phyloP scores from a whole-genome alignment of 2,329 filamentous ascomycete species.

The Colletotrichum cordylinicola region DNA sequence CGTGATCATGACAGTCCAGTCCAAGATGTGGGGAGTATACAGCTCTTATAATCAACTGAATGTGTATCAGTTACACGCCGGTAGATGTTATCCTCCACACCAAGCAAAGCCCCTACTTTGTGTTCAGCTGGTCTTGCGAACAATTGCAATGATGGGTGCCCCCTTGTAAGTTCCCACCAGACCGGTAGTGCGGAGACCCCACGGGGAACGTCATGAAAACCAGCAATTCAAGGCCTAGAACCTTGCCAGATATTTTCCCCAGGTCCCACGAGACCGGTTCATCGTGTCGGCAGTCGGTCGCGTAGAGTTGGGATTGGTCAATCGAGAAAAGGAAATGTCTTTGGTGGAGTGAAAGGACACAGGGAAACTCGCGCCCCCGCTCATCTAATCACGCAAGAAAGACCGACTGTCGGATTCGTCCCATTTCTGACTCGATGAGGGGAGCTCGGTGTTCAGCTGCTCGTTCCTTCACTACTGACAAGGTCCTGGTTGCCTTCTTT shows the following conservation, averaged over 20 bases:
- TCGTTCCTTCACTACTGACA: neutral
- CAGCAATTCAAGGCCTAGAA: neutral
- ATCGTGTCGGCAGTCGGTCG: neutral
- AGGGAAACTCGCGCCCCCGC: neutral
- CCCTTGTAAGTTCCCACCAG: neutral
- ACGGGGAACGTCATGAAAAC: neutral
- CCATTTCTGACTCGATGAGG: neutral
- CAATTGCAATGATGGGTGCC: neutral
- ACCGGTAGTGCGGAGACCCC: neutral
- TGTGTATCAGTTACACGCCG: neutral
- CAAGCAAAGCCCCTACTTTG: neutral
- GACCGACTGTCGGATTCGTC: neutral
- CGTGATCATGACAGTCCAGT: neutral
- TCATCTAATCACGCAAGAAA: neutral
- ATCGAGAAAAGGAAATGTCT: neutral
- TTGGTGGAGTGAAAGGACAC: neutral
- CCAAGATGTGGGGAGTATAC: neutral
- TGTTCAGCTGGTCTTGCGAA: neutral
- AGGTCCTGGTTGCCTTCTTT: neutral
- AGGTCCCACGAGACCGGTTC: neutral
- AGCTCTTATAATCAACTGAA: neutral
- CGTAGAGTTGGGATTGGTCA: neutral
- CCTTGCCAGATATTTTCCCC: neutral
- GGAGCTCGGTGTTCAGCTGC: neutral
- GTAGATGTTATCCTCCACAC: neutral